phyloP scores from a whole-genome alignment of 495 filamentous ascomycete species.

The Penicillium ochrochloron region DNA sequence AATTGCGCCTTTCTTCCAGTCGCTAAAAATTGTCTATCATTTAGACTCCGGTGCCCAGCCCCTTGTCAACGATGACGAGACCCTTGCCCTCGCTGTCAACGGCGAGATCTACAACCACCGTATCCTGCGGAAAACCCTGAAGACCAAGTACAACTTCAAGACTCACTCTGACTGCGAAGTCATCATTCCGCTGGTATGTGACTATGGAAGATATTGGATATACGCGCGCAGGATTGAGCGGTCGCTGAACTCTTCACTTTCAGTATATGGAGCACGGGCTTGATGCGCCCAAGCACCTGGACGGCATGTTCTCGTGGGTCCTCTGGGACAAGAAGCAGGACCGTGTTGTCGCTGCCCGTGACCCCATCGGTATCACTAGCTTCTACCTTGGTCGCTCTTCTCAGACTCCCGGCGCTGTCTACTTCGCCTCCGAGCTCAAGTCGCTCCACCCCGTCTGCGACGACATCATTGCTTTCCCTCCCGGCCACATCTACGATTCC shows the following conservation, averaged over 20 bases:
- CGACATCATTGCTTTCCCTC: slow-evolving; percentile 90
- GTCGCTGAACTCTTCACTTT: slow-evolving; percentile 13
- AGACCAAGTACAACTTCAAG: slow-evolving; percentile 87
- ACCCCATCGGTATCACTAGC: slow-evolving; percentile 96
- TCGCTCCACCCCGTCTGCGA: slow-evolving; percentile 93
- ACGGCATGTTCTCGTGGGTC: slow-evolving; percentile 99
- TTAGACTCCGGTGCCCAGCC: slow-evolving; percentile 93
- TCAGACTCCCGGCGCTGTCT: slow-evolving; percentile 78
- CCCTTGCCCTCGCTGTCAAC: slow-evolving; percentile 92
- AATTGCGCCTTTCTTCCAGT: neutral
- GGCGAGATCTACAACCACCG: slow-evolving; percentile 99
- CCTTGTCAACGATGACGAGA: slow-evolving; percentile 86
- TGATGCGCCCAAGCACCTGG: slow-evolving; percentile 90
- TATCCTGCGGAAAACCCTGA: slow-evolving; percentile 82
- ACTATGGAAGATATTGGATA: neutral
- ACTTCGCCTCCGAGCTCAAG: slow-evolving; percentile 97
- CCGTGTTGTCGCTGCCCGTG: slow-evolving; percentile 88
- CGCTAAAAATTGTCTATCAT: slow-evolving; percentile 22
- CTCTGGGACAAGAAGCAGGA: slow-evolving; percentile 92
- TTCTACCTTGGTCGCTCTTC: slow-evolving; percentile 94
- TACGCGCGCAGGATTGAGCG: neutral
- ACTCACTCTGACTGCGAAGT: slow-evolving; percentile 98
- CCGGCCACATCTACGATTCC: slow-evolving; percentile 95
- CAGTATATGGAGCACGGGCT: slow-evolving; percentile 92
- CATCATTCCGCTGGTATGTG: slow-evolving; percentile 89